Base-by-base conservation (phyloP, 1,139 yeast species). In the Taphrina pruni region DNA sequence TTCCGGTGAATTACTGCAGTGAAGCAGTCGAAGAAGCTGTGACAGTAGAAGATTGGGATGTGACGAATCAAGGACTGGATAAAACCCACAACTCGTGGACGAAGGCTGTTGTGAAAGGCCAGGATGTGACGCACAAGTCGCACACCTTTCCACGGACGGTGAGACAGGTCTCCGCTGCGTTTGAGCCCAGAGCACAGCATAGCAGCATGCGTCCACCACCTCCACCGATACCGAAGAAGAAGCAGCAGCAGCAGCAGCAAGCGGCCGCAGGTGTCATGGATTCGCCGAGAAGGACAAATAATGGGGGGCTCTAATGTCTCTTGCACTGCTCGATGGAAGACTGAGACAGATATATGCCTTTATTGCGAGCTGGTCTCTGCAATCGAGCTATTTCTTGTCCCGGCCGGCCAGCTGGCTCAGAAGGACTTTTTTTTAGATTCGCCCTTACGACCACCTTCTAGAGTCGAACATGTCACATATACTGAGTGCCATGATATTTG, bases 1-100 rank as follows among this genome's bases (percentile, higher is more conserved):
- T 72, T 65, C 73, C 73, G 6, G 72, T 66, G 21, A 71, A 72
- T 14, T 72, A 71, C 46, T 69, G 72, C 56, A 58, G 72, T 14
- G 72, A 69, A 0, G 12, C 35, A 35, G 7, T 6, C 20, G 48
- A 45, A 45, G 48, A 14, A 12, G 48, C 8, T 7, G 17, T 14
- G 20, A 17, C 8, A 7, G 48, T 7, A 7, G 48, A 12, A n/a
- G 48, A 45, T 12, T 45, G 48, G 8, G n/a, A n/a, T 7, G 8
- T 14, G 3, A 45, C n/a, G 20, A 17, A 45, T 20, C 12, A 45
- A n/a, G 20, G 20, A 12, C 17, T 12, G 17, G n/a, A 7, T 45
- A 7, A 14, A 45, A 7, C 17, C 20, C 20, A 14, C 8, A 45
- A 14, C n/a, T 45, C 48, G 48, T n/a, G 48, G 20, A 45, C 20